These are phyloP conservation scores for Entomortierella chlamydospora DNA, from an alignment of 192 early-diverging fungal genomes.

Conservation along the genomic window DNA sequence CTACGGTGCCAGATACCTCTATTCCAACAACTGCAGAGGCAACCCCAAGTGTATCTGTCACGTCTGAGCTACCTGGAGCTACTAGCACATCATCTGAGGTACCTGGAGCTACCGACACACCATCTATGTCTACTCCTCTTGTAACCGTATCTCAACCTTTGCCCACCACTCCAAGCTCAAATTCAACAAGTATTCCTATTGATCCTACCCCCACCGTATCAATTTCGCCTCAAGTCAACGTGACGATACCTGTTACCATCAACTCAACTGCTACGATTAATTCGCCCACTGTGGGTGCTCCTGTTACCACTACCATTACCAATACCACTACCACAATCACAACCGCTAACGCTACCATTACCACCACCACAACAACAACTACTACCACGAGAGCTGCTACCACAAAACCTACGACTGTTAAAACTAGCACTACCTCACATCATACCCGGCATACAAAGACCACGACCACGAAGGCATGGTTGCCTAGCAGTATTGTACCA, in stretches of 20 bases:
- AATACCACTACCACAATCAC: background rate
- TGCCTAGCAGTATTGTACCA: conserved; percentile 38
- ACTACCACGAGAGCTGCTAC: background rate
- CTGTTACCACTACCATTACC: background rate
- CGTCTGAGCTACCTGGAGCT: no score
- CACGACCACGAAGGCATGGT: conserved; percentile 36
- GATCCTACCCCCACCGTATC: background rate
- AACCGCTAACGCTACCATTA: background rate
- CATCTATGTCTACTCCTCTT: no score
- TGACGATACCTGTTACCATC: no score
- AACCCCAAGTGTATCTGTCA: no score
- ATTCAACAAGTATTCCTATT: background rate
- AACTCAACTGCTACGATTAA: no score
- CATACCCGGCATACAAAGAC: background rate
- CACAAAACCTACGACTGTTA: background rate
- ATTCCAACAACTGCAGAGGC: no score
- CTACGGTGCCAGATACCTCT: no score
- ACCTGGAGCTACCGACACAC: no score
- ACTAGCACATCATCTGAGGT: no score
- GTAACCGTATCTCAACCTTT: no score
- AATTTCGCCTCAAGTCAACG: background rate
- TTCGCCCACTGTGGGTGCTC: no score
- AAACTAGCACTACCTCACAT: background rate
- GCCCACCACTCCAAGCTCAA: no score
- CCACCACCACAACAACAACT: background rate